A percentile compares a stretch with the other conserved stretches of the same genome.
These are phyloP conservation scores for Fusarium metavorans DNA, from an alignment of 2,329 filamentous ascomycete genomes.

Conservation along the genomic window DNA sequence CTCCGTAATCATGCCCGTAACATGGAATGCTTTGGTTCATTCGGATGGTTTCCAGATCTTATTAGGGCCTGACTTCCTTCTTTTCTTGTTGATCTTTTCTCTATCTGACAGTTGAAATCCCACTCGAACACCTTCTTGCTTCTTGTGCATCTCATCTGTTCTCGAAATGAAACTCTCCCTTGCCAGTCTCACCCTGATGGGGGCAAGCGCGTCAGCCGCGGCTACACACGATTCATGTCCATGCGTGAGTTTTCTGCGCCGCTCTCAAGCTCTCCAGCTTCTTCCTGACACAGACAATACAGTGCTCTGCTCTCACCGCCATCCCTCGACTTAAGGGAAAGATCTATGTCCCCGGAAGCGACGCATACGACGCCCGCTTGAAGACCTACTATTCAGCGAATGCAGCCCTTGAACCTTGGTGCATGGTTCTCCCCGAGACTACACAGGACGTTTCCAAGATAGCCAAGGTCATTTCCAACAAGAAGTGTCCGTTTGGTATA, in stretches of 20 bases:
- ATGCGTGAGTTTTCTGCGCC: conserved; percentile 13
- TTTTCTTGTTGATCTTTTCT: neutral
- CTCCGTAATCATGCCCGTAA: neutral
- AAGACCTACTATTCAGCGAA: conserved; percentile 48
- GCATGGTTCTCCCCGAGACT: conserved; percentile 44
- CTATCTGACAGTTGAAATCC: neutral
- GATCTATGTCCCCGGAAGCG: conserved; percentile 32
- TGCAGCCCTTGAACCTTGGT: conserved; percentile 45
- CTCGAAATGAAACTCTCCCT: conserved; percentile 11
- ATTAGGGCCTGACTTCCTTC: neutral
- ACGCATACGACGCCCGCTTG: conserved; percentile 39
- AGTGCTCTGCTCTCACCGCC: conserved; percentile 41
- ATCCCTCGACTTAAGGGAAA: conserved; percentile 39
- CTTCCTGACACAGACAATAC: neutral
- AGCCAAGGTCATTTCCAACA: conserved; percentile 30
- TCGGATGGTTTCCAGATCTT: neutral
- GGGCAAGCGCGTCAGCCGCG: neutral
- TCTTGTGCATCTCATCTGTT: neutral
- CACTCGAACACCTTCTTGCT: neutral
- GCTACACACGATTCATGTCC: neutral
- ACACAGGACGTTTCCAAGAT: conserved; percentile 42
- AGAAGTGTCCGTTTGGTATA: conserved; percentile 46
- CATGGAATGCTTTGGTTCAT: neutral
- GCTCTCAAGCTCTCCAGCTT: too few species aligned
- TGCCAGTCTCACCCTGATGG: neutral